Conservation (phyloP, 2,329 filamentous ascomycete genomes). For the Nemania sp. region DNA sequence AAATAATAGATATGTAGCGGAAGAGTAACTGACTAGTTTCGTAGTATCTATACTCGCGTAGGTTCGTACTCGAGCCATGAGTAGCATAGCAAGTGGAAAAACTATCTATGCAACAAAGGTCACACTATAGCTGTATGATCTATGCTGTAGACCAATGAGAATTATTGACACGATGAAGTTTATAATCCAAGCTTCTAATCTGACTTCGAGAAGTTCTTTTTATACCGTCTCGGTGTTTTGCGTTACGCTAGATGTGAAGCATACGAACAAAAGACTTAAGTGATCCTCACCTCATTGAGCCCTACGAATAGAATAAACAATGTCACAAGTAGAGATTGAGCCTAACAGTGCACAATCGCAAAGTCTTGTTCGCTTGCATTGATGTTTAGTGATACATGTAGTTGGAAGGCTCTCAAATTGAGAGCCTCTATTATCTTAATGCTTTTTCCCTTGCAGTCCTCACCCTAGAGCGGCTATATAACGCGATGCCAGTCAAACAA, state of each 20-base stretch:
- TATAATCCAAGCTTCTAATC: not conserved
- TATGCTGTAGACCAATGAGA: not conserved
- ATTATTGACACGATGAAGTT: not conserved
- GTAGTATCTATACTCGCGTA: not conserved
- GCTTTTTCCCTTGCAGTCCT: conserved; percentile 40
- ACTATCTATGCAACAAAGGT: not conserved
- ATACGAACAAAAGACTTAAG: not conserved
- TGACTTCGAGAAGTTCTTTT: not conserved
- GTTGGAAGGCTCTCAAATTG: conserved; percentile 14
- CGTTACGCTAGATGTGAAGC: not conserved
- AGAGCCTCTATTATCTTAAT: conserved; percentile 25
- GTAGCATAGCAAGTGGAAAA: not conserved
- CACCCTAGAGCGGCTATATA: conserved; percentile 46
- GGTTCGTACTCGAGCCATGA: not conserved
- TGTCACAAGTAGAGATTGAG: not conserved
- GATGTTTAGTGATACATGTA: conserved; percentile 11
- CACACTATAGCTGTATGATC: not conserved
- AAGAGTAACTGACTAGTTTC: not conserved
- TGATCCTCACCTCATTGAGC: too few species aligned
- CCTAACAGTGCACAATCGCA: not conserved
- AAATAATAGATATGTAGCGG: not conserved
- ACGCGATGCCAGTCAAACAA: conserved; percentile 31
- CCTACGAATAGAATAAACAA: too few species aligned
- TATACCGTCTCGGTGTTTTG: not conserved
- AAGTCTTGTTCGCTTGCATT: not conserved